Evolutionary conservation across 208 protist species (phyloP).

Genomic region (Acanthamoeba polyphaga): DNA sequence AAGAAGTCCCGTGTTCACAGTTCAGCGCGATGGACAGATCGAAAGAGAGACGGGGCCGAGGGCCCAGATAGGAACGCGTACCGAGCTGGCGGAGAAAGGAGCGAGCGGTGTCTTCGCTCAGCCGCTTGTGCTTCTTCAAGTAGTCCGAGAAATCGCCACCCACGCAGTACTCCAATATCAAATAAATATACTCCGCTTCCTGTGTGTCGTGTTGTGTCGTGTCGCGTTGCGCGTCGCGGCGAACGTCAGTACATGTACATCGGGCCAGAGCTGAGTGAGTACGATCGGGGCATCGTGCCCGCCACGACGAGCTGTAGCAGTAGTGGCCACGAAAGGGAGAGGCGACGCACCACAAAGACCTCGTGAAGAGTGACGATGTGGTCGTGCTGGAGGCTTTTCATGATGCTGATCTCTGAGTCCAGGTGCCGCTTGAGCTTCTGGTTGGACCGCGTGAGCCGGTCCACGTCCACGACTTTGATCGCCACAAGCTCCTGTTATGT

Average conservation of each 20-base stretch:
- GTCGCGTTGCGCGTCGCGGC: background rate
- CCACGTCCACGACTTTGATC: slow-evolving; percentile 73
- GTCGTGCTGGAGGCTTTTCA: slow-evolving; percentile 20
- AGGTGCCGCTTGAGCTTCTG: slow-evolving; percentile 66
- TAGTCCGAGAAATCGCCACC: slow-evolving; percentile 71
- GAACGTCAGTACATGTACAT: too few relatives aligned
- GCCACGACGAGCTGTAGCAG: background rate
- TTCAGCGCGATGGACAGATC: background rate
- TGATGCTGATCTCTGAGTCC: slow-evolving; percentile 70
- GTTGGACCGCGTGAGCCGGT: slow-evolving; percentile 31
- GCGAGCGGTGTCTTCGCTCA: slow-evolving; percentile 59
- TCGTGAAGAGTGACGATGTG: slow-evolving; percentile 62
- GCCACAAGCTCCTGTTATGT: slow-evolving; percentile 29
- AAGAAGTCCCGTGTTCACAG: background rate
- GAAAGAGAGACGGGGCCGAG: background rate
- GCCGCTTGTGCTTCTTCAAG: slow-evolving; percentile 7
- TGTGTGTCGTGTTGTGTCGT: background rate
- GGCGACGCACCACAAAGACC: slow-evolving; percentile 48
- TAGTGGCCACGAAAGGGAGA: background rate
- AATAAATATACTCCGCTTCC: slow-evolving; percentile 67
- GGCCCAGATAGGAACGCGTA: background rate
- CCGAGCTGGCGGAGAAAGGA: slow-evolving; percentile 65
- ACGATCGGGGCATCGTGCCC: background rate
- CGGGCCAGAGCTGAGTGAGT: too few relatives aligned
- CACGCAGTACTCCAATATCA: slow-evolving; percentile 58